Conservation (phyloP, 345 rosid genomes). For the Lumnitzera littorea region DNA sequence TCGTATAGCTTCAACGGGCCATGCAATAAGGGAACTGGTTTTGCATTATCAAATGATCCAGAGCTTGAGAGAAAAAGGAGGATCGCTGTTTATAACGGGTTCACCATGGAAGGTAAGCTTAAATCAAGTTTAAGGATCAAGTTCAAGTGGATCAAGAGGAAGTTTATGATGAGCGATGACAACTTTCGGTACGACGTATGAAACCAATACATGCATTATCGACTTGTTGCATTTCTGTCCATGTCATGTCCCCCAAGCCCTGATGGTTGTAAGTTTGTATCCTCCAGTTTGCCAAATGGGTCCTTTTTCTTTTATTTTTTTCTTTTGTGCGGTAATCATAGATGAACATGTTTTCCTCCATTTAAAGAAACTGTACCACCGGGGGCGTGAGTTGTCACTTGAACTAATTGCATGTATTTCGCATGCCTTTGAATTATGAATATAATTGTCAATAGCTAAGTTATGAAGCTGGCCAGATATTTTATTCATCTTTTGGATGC, state of each 20-base stretch:
- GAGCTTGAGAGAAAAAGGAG: slow-evolving; percentile 86
- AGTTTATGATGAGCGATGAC: slow-evolving; percentile 24
- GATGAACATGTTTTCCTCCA: too few species aligned
- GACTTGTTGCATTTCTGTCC: not conserved
- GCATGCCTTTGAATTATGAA: too few species aligned
- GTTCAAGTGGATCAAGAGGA: slow-evolving; percentile 94
- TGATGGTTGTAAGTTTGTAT: not conserved
- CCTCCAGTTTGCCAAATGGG: too few species aligned
- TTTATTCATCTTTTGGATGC: too few species aligned
- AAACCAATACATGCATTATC: not conserved
- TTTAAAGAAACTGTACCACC: too few species aligned
- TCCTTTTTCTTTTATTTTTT: too few species aligned
- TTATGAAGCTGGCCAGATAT: too few species aligned
- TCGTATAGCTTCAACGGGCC: slow-evolving; percentile 80
- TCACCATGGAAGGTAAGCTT: slow-evolving; percentile 61
- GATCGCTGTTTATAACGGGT: slow-evolving; percentile 71
- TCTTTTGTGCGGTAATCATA: too few species aligned
- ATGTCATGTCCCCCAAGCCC: too few species aligned
- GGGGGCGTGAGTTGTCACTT: too few species aligned
- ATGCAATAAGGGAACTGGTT: slow-evolving; percentile 28
- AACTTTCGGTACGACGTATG: slow-evolving; percentile 37
- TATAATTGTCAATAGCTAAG: too few species aligned
- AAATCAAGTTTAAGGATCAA: slow-evolving; percentile 67
- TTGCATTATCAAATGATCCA: slow-evolving; percentile 52
- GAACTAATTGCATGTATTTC: too few species aligned